Evolutionary conservation across 345 rosid species (phyloP).

Genomic region (Pseudoturritis turrita): DNA sequence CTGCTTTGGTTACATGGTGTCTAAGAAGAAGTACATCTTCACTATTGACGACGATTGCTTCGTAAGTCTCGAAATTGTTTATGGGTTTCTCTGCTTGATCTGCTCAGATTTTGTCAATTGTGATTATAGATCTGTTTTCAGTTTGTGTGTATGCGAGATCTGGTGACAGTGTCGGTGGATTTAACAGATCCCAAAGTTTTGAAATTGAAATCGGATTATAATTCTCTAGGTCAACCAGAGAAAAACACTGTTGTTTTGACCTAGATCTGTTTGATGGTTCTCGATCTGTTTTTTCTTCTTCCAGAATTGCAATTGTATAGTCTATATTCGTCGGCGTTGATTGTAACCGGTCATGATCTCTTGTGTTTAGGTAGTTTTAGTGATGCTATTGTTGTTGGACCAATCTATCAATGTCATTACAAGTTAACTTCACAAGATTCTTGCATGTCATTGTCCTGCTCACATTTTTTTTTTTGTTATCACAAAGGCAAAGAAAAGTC

Average conservation of each 20-base stretch:
- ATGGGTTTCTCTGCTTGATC: background rate
- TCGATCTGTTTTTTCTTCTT: slow-evolving; percentile 13
- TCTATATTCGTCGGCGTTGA: background rate
- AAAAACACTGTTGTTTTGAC: slow-evolving; percentile 6
- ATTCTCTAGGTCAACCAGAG: background rate
- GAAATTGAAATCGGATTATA: background rate
- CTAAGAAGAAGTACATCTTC: slow-evolving; percentile 96
- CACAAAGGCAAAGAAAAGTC: background rate
- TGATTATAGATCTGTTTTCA: slow-evolving; percentile 11
- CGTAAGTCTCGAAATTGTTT: slow-evolving; percentile 42
- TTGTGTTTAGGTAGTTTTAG: background rate
- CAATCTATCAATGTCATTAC: background rate
- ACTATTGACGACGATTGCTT: slow-evolving; percentile 98
- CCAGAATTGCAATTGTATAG: background rate
- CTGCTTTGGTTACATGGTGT: slow-evolving; percentile 96
- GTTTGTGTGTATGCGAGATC: background rate
- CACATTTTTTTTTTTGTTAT: background rate
- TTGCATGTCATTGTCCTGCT: slow-evolving; percentile 26
- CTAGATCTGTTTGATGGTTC: slow-evolving; percentile 17
- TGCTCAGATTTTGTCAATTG: background rate
- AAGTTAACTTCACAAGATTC: slow-evolving; percentile 18
- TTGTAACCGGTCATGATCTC: background rate
- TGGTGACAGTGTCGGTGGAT: background rate
- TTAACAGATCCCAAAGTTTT: slow-evolving; percentile 8
- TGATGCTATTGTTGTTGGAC: background rate